Conservation (phyloP, 169 alveolate species). For the Neospora caninum region DNA sequence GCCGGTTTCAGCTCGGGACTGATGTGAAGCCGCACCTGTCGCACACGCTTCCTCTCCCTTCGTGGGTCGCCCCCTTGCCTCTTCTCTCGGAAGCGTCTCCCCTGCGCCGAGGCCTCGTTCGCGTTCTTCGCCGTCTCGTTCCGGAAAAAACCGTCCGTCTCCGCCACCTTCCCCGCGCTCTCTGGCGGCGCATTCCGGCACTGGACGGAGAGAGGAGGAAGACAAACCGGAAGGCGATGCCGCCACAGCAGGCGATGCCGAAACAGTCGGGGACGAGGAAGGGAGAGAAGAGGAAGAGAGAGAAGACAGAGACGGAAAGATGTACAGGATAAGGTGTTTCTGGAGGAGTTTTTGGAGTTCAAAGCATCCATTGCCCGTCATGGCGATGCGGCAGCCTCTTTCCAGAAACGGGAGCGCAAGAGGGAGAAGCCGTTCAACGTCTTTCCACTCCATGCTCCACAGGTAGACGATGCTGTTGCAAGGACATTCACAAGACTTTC, state of each 20-base stretch:
- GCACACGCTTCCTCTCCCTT: no score
- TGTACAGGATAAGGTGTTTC: background rate
- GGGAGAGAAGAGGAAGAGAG: background rate
- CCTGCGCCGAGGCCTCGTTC: no score
- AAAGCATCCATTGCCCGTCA: slow-evolving; percentile 28
- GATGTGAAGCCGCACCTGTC: no score
- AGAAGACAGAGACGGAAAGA: background rate
- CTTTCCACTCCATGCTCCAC: background rate
- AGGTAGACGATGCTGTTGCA: background rate
- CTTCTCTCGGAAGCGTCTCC: no score
- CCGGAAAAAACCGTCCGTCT: no score
- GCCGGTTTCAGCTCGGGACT: no score
- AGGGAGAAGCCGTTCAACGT: background rate
- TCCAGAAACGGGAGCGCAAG: background rate
- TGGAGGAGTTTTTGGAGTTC: background rate
- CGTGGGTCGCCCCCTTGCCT: no score
- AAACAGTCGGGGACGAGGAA: background rate
- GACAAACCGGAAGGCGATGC: background rate
- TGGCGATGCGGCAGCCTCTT: background rate
- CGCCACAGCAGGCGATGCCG: background rate
- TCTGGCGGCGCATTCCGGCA: background rate
- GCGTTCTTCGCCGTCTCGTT: no score
- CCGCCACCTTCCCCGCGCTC: background rate
- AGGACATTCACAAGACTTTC: background rate
- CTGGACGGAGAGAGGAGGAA: background rate